phyloP scores from a whole-genome alignment of 2,329 filamentous ascomycete species.

The Xylaria sp. region DNA sequence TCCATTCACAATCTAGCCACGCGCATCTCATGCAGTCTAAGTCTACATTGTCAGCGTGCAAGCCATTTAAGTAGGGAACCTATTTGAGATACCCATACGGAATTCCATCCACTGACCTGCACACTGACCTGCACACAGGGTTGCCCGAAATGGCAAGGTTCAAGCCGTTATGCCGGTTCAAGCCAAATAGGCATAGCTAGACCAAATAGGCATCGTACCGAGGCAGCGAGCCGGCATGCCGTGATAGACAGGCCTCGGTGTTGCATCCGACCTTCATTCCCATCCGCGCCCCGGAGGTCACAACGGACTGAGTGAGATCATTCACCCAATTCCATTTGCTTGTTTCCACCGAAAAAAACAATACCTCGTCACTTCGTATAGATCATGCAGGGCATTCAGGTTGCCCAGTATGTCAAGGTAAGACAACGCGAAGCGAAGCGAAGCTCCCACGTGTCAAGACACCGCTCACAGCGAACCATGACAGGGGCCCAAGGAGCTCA shows the following conservation, averaged over 20 bases:
- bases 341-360: too few species aligned
- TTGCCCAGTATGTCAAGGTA: constrained; percentile 77
- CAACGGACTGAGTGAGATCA: too few species aligned
- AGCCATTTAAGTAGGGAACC: too few species aligned
- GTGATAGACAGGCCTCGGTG: background rate
- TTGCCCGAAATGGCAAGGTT: constrained; percentile 5
- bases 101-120: too few species aligned
- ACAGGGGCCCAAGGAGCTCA: constrained; percentile 79
- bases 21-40: too few species aligned
- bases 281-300: too few species aligned
- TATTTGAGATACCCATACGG: too few species aligned
- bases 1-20: too few species aligned
- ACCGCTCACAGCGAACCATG: background rate
- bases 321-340: too few species aligned
- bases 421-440: constrained; percentile 7
- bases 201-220: constrained; percentile 29
- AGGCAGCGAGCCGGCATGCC: constrained; percentile 14
- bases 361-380: background rate
- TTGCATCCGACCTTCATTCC: too few species aligned
- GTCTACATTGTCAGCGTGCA: too few species aligned
- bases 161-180: background rate
- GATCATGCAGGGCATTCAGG: constrained; percentile 76
- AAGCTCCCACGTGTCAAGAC: background rate
- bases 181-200: constrained; percentile 25
- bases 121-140: background rate